Percentiles rank a stretch among this genome's conserved stretches.
phyloP scores from a whole-genome alignment of 345 rosid genomes.

The Iberis pinnata region DNA sequence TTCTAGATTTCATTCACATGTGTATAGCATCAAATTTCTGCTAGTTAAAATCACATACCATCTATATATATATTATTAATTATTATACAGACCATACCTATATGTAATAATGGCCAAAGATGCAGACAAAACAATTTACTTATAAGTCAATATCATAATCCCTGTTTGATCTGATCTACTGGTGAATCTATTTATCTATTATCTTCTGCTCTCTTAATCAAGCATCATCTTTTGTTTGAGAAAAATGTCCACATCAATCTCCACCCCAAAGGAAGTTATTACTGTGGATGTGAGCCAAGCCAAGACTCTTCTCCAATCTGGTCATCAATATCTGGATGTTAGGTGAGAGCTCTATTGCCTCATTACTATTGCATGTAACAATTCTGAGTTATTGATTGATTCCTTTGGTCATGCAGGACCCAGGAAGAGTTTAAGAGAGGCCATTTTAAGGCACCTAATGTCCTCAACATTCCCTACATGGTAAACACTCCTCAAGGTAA shows the following conservation, averaged over 20 bases:
- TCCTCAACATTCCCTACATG: constrained; percentile 71
- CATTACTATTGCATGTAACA: not conserved
- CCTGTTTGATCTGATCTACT: no score
- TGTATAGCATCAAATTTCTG: not conserved
- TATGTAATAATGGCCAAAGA: no score
- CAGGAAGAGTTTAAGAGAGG: constrained; percentile 66
- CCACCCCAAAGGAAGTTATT: constrained; percentile 40
- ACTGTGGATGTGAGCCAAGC: constrained; percentile 58
- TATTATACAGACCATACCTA: no score
- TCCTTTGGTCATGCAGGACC: constrained; percentile 38
- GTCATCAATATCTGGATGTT: constrained; percentile 56
- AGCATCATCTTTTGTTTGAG: not conserved
- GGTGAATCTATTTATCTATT: no score
- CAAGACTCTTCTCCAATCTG: constrained; percentile 47
- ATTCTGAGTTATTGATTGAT: not conserved
- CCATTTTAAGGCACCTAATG: constrained; percentile 47
- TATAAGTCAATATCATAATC: no score
- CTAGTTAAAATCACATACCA: constrained; percentile 2
- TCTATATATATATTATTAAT: not conserved
- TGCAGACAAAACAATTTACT: no score
- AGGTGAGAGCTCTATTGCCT: constrained; percentile 35
- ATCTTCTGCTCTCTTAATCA: constrained; percentile 11
- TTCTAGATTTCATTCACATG: constrained; percentile 4
- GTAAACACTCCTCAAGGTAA: constrained; percentile 65
- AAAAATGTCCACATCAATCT: constrained; percentile 8